These are phyloP conservation scores for Aphanocladium album DNA, from an alignment of 2,329 filamentous ascomycete genomes.

Conservation along the genomic window DNA sequence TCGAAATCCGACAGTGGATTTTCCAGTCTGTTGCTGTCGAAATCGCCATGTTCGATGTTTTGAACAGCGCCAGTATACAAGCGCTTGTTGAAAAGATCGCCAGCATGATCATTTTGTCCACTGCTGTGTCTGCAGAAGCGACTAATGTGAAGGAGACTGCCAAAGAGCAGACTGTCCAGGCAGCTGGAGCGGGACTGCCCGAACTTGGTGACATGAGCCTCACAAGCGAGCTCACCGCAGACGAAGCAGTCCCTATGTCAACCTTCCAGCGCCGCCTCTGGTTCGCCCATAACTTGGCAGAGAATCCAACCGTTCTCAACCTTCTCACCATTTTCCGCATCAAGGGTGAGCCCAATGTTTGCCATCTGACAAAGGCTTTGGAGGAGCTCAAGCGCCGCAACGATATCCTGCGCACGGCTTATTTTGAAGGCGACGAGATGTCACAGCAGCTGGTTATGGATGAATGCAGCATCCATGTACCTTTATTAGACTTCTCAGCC, in stretches of 20 bases:
- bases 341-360: conserved; percentile 20
- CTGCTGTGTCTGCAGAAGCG: conserved; percentile 13
- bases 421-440: conserved; percentile 21
- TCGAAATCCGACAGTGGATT: conserved; percentile 22
- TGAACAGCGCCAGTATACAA: conserved; percentile 19
- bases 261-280: conserved; percentile 23
- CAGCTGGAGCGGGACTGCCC: conserved; percentile 3
- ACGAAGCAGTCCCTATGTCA: conserved; percentile 18
- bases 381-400: conserved; percentile 21
- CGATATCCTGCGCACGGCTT: conserved; percentile 19
- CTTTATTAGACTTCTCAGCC: conserved; percentile 17
- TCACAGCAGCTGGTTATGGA: conserved; percentile 19
- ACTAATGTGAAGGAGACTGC: conserved; percentile 3
- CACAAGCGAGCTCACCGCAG: conserved; percentile 11
- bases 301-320: conserved; percentile 22
- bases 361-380: conserved; percentile 16
- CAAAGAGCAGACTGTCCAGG: conserved; percentile 15
- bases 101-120: conserved; percentile 14
- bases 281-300: conserved; percentile 23
- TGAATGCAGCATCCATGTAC: conserved; percentile 19
- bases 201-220: neutral
- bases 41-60: conserved; percentile 20
- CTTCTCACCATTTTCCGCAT: conserved; percentile 21
- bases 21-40: conserved; percentile 17
- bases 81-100: conserved; percentile 20